Evolutionary conservation across 192 early-diverging fungal genomes (phyloP).

Genomic region (Cetraspora pellucida): DNA sequence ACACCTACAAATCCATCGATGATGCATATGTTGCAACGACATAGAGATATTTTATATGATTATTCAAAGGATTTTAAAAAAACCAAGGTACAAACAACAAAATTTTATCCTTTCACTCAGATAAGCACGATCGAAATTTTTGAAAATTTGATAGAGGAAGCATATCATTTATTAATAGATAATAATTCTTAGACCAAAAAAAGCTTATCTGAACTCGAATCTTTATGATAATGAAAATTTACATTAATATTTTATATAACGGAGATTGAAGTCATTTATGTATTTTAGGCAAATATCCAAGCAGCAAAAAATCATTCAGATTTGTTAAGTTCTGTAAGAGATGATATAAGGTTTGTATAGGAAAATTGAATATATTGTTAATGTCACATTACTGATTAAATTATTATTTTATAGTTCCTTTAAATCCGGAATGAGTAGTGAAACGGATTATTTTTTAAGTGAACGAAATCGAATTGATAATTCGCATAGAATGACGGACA

Average conservation of each 20-base stretch:
- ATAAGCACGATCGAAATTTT: too few relatives aligned
- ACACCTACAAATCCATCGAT: constrained; percentile 62
- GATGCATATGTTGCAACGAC: constrained; percentile 73
- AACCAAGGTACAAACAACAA: constrained; percentile 55
- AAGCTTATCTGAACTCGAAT: background rate
- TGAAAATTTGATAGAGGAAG: too few relatives aligned
- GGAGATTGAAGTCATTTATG: background rate
- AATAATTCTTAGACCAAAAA: background rate
- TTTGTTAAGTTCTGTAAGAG: constrained; percentile 62
- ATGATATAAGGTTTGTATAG: constrained; percentile 52
- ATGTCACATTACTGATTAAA: background rate
- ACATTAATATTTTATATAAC: background rate
- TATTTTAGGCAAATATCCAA: constrained; percentile 58
- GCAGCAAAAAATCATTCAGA: constrained; percentile 70
- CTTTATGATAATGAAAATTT: background rate
- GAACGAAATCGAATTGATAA: constrained; percentile 72
- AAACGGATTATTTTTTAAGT: constrained; percentile 66
- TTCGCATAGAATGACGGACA: constrained; percentile 75
- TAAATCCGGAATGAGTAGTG: constrained; percentile 41
- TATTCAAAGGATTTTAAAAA: constrained; percentile 78
- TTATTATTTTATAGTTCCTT: constrained; percentile 40
- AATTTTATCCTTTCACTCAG: background rate
- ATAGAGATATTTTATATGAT: constrained; percentile 77
- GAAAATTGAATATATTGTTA: background rate
- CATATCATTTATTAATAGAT: too few relatives aligned